phyloP scores from a whole-genome alignment of 805 yeast species.

The Sugiyamaella marilandica region DNA sequence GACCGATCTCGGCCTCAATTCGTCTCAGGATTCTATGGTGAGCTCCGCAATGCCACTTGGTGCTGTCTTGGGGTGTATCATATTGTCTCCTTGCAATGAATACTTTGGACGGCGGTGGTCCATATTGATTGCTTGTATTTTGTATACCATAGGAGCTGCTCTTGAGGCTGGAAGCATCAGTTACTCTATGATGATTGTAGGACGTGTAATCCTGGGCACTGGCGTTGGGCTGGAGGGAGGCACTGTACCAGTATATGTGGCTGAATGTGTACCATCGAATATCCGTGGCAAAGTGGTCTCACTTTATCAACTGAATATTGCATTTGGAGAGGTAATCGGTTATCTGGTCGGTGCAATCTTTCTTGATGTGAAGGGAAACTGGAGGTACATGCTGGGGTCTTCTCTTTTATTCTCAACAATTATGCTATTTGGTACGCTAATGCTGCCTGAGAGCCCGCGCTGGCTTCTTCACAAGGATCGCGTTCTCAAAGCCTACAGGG shows the following conservation, averaged over 20 bases:
- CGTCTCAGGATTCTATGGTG: slow-evolving; percentile 47
- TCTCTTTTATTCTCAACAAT: slow-evolving; percentile 54
- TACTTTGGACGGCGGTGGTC: slow-evolving; percentile 52
- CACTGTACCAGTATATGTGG: slow-evolving; percentile 56
- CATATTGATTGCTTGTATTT: slow-evolving; percentile 51
- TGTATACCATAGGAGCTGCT: slow-evolving; percentile 58
- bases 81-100: slow-evolving; percentile 56
- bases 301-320: slow-evolving; percentile 58
- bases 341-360: slow-evolving; percentile 61
- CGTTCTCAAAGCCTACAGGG: slow-evolving; percentile 48
- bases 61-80: slow-evolving; percentile 57
- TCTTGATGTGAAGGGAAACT: slow-evolving; percentile 50
- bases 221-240: slow-evolving; percentile 68
- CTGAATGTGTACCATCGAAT: slow-evolving; percentile 56
- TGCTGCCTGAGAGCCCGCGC: slow-evolving; percentile 61
- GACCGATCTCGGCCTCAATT: slow-evolving; percentile 37
- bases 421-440: slow-evolving; percentile 46
- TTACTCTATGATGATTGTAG: slow-evolving; percentile 50
- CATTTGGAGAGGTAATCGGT: slow-evolving; percentile 62
- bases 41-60: slow-evolving; percentile 65
- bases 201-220: slow-evolving; percentile 56
- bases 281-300: slow-evolving; percentile 59
- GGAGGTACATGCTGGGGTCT: slow-evolving; percentile 65
- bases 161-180: slow-evolving; percentile 49
- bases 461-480: slow-evolving; percentile 49